Evolutionary conservation across 2,329 filamentous ascomycete species (phyloP), one percentile per base, ranked within the genome.

Genomic region (Bertia moriformis): DNA sequence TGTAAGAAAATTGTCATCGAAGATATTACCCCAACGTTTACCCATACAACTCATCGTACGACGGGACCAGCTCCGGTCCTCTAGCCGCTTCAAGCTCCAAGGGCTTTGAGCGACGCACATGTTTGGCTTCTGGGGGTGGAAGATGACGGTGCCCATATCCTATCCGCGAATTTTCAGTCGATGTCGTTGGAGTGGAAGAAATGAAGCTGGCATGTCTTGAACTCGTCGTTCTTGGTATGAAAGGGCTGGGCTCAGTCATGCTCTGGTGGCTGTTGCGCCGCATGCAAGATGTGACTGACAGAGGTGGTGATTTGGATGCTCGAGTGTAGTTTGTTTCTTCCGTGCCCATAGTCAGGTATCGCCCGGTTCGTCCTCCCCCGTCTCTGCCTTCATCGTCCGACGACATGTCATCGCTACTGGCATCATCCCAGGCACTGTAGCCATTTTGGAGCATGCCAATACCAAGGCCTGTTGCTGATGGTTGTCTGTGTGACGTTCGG

Each of bases 1-100:
- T 27, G 14, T 4, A 14, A 1, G n/a, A n/a, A n/a, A n/a, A n/a
- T n/a, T n/a, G n/a, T n/a, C n/a, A n/a, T n/a, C n/a, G n/a, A n/a
- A n/a, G n/a, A n/a, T n/a, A n/a, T n/a, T n/a, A n/a, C n/a, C n/a
- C n/a, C n/a, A n/a, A n/a, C n/a, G n/a, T n/a, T 48, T 48, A 59
- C 18, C 57, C 56, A 44, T 56, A 59, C 13, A 59, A 49, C 30
- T 59, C 57, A 43, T 59, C 57, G 32, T 59, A 56, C 13, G 55
- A 58, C 5, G 56, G 57, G 1, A 59, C 57, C 44, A 59, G 42
- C 38, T 56, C 49, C 36, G 52, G 51, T 18, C 40, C 42, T 18
- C 43, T 37, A 20, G 29, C 35, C 5, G 44, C 37, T n/a, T 50
- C 48, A 14, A 46, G 41, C 19, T 53, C 47, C 36, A 45, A 42